phyloP scores from a whole-genome alignment of 2,329 filamentous ascomycete species.

The Thelonectria blattea region DNA sequence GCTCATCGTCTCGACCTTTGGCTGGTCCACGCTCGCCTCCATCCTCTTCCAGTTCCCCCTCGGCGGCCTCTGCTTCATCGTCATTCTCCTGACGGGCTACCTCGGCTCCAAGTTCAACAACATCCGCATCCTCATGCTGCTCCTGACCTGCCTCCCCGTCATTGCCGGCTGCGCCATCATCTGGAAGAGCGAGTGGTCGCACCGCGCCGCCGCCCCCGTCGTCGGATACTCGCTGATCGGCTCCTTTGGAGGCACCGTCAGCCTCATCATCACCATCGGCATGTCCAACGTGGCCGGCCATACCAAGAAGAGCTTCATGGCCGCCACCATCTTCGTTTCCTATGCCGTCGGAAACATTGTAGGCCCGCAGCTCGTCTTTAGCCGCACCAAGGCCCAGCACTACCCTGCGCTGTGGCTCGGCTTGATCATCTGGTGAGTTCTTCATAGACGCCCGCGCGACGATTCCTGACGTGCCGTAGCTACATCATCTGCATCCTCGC shows the following conservation, averaged over 20 bases:
- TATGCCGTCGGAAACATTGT: conserved; percentile 81
- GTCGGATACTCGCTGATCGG: conserved; percentile 75
- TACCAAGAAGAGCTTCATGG: conserved; percentile 81
- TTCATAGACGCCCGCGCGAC: accelerated
- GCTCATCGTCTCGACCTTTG: conserved; percentile 74
- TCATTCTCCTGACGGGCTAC: conserved; percentile 70
- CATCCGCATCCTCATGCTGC: conserved; percentile 68
- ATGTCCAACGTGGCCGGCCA: conserved; percentile 75
- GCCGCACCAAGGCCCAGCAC: conserved; percentile 67
- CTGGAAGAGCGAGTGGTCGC: conserved; percentile 71
- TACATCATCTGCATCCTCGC: conserved; percentile 72
- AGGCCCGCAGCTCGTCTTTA: conserved; percentile 73
- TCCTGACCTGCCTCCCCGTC: conserved; percentile 72
- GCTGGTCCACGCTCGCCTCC: conserved; percentile 66
- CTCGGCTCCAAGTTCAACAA: conserved; percentile 66
- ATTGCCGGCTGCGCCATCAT: conserved; percentile 78
- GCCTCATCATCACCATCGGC: conserved; percentile 57
- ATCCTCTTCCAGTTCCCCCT: conserved; percentile 80
- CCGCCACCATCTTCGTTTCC: conserved; percentile 74
- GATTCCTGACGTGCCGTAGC: conserved; percentile 43
- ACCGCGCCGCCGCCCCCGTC: conserved; percentile 69
- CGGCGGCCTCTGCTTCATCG: conserved; percentile 70
- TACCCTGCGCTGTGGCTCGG: conserved; percentile 76
- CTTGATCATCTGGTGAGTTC: conserved; percentile 63
- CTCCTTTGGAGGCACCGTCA: conserved; percentile 74